phyloP scores from a whole-genome alignment of 2,329 filamentous ascomycete genomes.

The Ustilaginoidea virens region DNA sequence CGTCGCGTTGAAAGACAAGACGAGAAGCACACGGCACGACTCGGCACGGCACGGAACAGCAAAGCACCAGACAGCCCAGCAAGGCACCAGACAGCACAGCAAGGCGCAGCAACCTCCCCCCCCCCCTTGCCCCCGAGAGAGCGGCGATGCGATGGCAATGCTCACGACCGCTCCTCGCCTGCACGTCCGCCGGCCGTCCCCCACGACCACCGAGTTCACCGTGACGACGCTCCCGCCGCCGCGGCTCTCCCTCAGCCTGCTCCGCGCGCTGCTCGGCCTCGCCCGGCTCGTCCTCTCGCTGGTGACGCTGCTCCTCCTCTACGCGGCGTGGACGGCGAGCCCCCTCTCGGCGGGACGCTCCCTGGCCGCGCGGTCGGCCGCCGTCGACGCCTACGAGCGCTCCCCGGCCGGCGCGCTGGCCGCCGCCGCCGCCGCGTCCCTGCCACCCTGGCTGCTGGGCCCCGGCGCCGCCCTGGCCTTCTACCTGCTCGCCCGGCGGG shows the following conservation, averaged over 20 bases:
- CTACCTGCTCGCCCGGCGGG: slow-evolving; percentile 28
- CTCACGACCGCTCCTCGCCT: slow-evolving; percentile 45
- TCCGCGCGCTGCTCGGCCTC: slow-evolving; percentile 27
- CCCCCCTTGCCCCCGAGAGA: too few relatives aligned
- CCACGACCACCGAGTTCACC: slow-evolving; percentile 83
- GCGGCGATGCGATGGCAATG: too few relatives aligned
- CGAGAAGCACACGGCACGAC: too few relatives aligned
- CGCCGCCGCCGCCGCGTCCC: slow-evolving; percentile 17
- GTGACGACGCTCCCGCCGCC: slow-evolving; percentile 61
- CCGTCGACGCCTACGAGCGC: slow-evolving; percentile 11
- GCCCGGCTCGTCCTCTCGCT: slow-evolving; percentile 27
- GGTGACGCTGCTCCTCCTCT: slow-evolving; percentile 30
- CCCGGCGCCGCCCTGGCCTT: slow-evolving; percentile 20
- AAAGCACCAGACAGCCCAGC: too few relatives aligned
- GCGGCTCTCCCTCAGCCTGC: slow-evolving; percentile 30
- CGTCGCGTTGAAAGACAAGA: too few relatives aligned
- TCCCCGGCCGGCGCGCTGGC: too few relatives aligned
- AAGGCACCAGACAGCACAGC: too few relatives aligned
- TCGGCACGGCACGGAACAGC: too few relatives aligned
- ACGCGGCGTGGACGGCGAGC: slow-evolving; percentile 28
- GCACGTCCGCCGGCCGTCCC: slow-evolving; percentile 53
- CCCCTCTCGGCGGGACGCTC: too few relatives aligned
- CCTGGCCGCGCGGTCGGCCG: slow-evolving; percentile 8
- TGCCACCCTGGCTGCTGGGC: slow-evolving; percentile 25
- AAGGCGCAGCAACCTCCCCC: neutral